A percentile compares a stretch with the other conserved stretches of the same genome.
Evolutionary conservation across 1,284 basidiomycete species (phyloP).

Genomic region (Sparassis latifolia): DNA sequence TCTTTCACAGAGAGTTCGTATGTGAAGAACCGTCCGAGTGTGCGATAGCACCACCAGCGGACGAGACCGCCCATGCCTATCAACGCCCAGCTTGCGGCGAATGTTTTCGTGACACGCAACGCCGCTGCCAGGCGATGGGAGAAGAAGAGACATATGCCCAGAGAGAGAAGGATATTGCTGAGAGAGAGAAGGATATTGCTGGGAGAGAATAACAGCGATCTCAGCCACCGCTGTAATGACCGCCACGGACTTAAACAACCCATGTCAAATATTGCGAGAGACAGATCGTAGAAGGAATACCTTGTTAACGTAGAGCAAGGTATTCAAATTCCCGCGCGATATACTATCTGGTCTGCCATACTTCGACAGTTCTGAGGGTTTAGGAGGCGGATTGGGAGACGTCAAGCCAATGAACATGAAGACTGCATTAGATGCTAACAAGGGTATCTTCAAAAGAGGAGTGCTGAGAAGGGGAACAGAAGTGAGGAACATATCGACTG

Average conservation of each 20-base stretch:
- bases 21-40: slow-evolving; percentile 8
- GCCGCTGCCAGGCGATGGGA: not conserved
- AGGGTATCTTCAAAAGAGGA: slow-evolving; percentile 7
- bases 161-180: not conserved
- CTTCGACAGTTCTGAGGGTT: slow-evolving; percentile 4
- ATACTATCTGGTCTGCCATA: not conserved
- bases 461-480: not conserved
- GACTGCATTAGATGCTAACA: slow-evolving; percentile 4
- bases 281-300: not conserved
- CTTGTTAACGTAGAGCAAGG: no score
- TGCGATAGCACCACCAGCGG: slow-evolving; percentile 5
- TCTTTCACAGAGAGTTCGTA: slow-evolving; percentile 7
- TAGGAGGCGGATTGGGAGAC: slow-evolving; percentile 12
- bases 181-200: not conserved
- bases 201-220: not conserved
- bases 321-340: no score
- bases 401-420: slow-evolving; percentile 11
- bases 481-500: not conserved
- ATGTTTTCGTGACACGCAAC: slow-evolving; percentile 1
- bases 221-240: not conserved
- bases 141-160: not conserved
- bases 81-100: not conserved
- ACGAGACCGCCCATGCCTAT: not conserved
- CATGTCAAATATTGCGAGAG: not conserved
- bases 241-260: not conserved